A percentile compares a stretch with the other conserved stretches of the same genome.
These are phyloP conservation scores for Prunus yedoensis DNA, from an alignment of 331 rosid species.

Conservation along the genomic window DNA sequence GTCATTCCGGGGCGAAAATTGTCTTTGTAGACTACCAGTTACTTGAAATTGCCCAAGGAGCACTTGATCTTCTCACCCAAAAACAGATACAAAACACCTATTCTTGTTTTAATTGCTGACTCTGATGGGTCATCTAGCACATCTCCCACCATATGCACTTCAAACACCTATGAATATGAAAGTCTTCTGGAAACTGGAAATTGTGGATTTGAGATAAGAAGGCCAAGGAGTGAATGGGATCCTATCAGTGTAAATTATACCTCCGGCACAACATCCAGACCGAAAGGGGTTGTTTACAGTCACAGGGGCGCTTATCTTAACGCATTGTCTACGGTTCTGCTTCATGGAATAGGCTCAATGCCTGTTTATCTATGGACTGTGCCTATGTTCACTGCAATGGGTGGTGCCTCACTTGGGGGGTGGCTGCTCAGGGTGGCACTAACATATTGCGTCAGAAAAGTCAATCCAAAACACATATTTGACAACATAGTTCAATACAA, in stretches of 20 bases:
- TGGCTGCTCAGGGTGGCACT: slow-evolving; percentile 58
- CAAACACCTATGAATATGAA: slow-evolving; percentile 49
- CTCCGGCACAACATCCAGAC: slow-evolving; percentile 68
- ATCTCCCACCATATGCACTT: neutral
- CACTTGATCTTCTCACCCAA: slow-evolving; percentile 41
- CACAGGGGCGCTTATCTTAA: slow-evolving; percentile 68
- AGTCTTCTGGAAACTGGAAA: slow-evolving; percentile 33
- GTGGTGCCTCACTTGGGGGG: slow-evolving; percentile 75
- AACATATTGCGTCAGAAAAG: slow-evolving; percentile 55
- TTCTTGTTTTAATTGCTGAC: slow-evolving; percentile 49
- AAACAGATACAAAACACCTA: slow-evolving; percentile 30
- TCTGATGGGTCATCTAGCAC: slow-evolving; percentile 23
- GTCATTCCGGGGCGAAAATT: slow-evolving; percentile 62
- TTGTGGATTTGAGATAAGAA: slow-evolving; percentile 36
- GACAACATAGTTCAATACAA: slow-evolving; percentile 34
- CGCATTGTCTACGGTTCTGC: slow-evolving; percentile 49
- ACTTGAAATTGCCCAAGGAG: slow-evolving; percentile 44
- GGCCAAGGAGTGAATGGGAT: slow-evolving; percentile 59
- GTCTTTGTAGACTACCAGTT: slow-evolving; percentile 60
- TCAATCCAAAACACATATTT: slow-evolving; percentile 45
- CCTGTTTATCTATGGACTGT: slow-evolving; percentile 65
- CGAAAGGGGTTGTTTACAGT: slow-evolving; percentile 62
- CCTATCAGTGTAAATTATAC: slow-evolving; percentile 69
- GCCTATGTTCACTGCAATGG: slow-evolving; percentile 68
- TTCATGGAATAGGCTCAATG: slow-evolving; percentile 44